Evolutionary conservation across 2,329 filamentous ascomycete genomes (phyloP).

Genomic region (Diaporthe australafricana): DNA sequence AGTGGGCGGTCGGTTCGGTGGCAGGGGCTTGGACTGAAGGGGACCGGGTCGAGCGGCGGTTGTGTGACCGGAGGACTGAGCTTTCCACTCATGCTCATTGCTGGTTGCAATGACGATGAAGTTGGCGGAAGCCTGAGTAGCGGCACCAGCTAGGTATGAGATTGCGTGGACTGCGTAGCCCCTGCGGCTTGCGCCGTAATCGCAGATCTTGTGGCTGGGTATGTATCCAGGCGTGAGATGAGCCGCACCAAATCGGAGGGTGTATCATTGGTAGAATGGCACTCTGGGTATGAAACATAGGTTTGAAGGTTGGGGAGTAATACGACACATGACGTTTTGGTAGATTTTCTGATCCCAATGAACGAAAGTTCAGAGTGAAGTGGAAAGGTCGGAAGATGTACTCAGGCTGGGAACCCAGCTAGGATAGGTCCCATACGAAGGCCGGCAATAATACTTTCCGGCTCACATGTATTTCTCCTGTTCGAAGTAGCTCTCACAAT

Average conservation of each 20-base stretch:
- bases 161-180: background rate
- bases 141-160: too few relatives aligned
- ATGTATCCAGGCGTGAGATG: background rate
- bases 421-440: background rate
- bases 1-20: background rate
- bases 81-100: too few relatives aligned
- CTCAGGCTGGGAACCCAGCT: background rate
- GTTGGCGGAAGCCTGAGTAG: too few relatives aligned
- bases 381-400: background rate
- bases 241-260: too few relatives aligned
- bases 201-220: background rate
- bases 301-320: too few relatives aligned
- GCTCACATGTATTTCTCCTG: constrained; percentile 28
- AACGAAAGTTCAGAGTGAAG: background rate
- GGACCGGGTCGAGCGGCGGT: too few relatives aligned
- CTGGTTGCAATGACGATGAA: background rate
- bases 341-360: background rate
- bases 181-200: too few relatives aligned
- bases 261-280: too few relatives aligned
- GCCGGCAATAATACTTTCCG: background rate
- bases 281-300: background rate
- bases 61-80: too few relatives aligned
- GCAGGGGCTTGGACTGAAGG: too few relatives aligned
- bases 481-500: constrained; percentile 38
- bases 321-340: too few relatives aligned